Conservation (phyloP, 164 flowering plant genomes). For the Aristolochia fimbriata region DNA sequence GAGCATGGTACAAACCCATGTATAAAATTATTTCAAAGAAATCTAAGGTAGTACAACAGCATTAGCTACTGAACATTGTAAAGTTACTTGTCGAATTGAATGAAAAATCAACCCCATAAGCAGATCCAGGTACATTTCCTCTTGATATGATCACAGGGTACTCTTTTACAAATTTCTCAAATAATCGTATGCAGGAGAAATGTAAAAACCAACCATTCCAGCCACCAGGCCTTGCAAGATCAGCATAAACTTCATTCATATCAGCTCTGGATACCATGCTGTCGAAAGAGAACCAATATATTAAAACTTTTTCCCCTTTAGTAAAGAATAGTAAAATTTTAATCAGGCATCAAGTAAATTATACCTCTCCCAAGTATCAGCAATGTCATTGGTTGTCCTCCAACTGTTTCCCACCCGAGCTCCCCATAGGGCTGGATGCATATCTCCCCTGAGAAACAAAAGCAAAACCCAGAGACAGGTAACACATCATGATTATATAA, state of each 20-base stretch:
- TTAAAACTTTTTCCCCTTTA: neutral
- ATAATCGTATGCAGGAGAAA: no score
- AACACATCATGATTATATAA: neutral
- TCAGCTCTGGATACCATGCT: conserved; percentile 79
- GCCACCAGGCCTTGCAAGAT: conserved; percentile 73
- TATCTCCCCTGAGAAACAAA: conserved; percentile 38
- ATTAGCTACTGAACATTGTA: neutral
- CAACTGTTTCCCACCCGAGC: conserved; percentile 54
- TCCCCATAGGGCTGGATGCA: conserved; percentile 67
- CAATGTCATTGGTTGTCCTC: conserved; percentile 64
- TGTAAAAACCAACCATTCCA: conserved; percentile 67
- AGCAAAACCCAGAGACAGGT: neutral
- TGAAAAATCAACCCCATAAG: no score
- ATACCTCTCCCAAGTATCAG: conserved; percentile 50
- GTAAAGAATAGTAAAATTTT: neutral
- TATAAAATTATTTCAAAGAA: no score
- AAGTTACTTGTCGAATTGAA: no score
- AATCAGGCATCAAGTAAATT: neutral
- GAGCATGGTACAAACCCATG: no score
- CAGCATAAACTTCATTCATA: conserved; percentile 64
- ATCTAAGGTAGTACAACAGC: neutral
- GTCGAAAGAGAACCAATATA: conserved; percentile 7
- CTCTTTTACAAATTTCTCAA: no score
- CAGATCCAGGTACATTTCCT: no score
- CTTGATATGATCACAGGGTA: no score